A percentile compares a stretch with the other conserved stretches of the same genome.
These are phyloP conservation scores for Erodium texanum DNA, from an alignment of 441 rosid genomes.

Conservation along the genomic window DNA sequence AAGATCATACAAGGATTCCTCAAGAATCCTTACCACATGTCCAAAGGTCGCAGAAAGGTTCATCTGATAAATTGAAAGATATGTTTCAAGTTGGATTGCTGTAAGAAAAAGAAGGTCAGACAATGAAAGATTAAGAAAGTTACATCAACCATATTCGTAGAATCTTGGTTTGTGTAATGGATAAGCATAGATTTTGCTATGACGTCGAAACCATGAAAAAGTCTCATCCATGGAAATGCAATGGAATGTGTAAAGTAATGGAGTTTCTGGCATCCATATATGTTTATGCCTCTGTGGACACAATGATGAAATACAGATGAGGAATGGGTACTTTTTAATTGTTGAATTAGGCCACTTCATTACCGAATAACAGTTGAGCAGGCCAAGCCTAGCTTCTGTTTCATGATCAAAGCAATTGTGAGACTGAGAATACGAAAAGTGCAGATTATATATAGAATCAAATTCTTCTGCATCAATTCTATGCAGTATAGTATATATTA, in stretches of 20 bases:
- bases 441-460: not conserved
- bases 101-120: not conserved
- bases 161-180: slow-evolving; percentile 16
- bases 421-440: not conserved
- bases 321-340: not conserved
- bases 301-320: not conserved
- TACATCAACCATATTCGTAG: slow-evolving; percentile 16
- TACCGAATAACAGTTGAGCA: slow-evolving; percentile 2
- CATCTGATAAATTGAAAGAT: not conserved
- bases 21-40: not conserved
- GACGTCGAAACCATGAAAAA: slow-evolving; percentile 13
- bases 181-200: slow-evolving; percentile 15
- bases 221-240: not conserved
- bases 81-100: slow-evolving; percentile 8
- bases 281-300: not conserved
- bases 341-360: not conserved
- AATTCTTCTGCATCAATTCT: not conserved
- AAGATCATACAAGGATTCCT: not conserved
- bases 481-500: not conserved
- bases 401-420: not conserved
- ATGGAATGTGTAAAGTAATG: not conserved
- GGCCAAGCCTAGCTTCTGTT: not conserved
- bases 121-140: slow-evolving; percentile 4
- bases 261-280: slow-evolving; percentile 8
- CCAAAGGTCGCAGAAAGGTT: slow-evolving; percentile 2